These are phyloP conservation scores for Jaminaea rosea DNA, from an alignment of 1,284 basidiomycete species.

Conservation along the genomic window DNA sequence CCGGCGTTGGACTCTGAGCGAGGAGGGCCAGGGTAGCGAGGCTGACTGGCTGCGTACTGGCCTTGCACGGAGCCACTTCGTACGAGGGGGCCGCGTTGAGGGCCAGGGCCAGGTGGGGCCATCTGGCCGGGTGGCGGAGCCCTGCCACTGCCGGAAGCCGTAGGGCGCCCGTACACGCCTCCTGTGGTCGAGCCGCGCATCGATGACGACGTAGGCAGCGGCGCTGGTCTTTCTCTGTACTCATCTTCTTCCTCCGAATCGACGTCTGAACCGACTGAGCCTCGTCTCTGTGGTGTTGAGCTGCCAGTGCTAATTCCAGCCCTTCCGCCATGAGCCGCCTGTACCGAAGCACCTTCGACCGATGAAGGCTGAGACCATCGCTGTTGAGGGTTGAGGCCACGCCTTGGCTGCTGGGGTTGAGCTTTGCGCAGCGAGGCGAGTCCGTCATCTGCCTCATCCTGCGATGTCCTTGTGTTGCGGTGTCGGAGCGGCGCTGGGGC, in stretches of 20 bases:
- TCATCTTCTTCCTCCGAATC: neutral
- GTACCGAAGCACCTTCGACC: neutral
- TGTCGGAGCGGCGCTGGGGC: neutral
- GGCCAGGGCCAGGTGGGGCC: no score
- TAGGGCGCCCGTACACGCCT: no score
- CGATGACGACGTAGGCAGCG: no score
- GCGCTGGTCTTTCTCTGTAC: no score
- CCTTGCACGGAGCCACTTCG: no score
- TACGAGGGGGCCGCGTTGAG: no score
- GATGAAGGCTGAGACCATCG: neutral
- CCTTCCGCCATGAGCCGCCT: neutral
- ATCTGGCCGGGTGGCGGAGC: no score
- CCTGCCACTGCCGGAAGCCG: no score
- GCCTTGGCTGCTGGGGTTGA: neutral
- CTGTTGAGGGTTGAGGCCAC: neutral
- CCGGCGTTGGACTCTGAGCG: slow-evolving; percentile 6
- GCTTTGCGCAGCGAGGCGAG: neutral
- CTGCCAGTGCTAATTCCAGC: neutral
- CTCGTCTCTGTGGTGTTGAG: neutral
- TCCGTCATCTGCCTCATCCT: neutral
- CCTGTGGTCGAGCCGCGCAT: no score
- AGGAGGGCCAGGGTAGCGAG: neutral
- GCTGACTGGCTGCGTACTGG: no score
- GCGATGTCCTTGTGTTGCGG: neutral
- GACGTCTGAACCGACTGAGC: neutral